Evolutionary conservation across 2,329 filamentous ascomycete genomes (phyloP), one percentile per base, ranked within the genome.

Genomic region (Didymella pomorum): DNA sequence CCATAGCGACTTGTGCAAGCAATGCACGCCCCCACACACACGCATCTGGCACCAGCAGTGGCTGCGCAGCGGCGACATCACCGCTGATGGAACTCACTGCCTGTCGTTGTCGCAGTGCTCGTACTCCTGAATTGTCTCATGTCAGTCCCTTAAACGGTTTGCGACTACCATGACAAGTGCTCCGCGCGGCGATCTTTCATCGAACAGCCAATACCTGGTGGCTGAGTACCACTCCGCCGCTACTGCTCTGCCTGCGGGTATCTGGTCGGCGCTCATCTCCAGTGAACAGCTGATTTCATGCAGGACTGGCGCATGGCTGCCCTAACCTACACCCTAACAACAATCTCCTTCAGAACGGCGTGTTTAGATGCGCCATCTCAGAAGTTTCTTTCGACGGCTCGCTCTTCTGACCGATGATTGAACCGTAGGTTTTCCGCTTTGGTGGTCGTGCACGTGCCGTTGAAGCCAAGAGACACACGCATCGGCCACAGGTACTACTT

Each of bases 401-500:
- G 41, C 45, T 41, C 41, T 42, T 39, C 37, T 54, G 56, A 37
- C 56, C 56, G 52, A 52, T 55, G 46, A 48, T 50, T 41, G 47
- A 41, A 56, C 35, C 52, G 56, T 41, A 46, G 41, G 50, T 54
- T 58, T 58, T 58, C 61, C 50, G 56, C 48, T 52, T 63, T 52
- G 44, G 52, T 53, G 18, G 4, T 20, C 25, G 48, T 51, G 67
- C 61, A 69, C 68, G 70, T 71, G 71, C 65, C 64, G 58, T 53
- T 70, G 65, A 56, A 45, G 70, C 65, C 63, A 65, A 63, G 68
- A 63, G 59, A 67, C 61, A 70, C 68, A 65, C 64, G 70, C 71
- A 71, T 73, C 71, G 71, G 71, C 58, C 66, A 67, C 62, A 66
- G 61, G 60, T 61, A 64, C 69, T 54, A 60, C 65, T 72, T 70